Evolutionary conservation across 306 rosid species (phyloP), one percentile per base, ranked within the genome.

Genomic region (Senna tora): DNA sequence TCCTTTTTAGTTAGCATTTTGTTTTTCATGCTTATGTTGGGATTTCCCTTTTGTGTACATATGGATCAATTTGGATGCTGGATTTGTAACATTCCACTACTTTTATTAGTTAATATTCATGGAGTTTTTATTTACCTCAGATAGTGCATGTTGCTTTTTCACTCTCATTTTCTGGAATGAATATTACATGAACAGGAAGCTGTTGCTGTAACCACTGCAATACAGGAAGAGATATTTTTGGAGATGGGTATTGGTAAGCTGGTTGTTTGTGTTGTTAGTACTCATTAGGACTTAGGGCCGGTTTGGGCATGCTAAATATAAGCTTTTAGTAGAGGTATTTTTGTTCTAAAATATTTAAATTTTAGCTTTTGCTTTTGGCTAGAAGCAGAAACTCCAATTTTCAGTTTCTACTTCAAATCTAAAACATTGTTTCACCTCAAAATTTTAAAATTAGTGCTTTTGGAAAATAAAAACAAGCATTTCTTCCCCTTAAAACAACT

Each of bases 181-280:
- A 7, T 58, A 1, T 73, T 61, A 47, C 39, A 42, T 74, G 75
- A 15, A 79, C 89, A 93, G 98, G 96, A 90, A 83, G 93, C 96
- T 71, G 97, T 90, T 17, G 98, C 93, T 70, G 85, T 85, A 56
- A 90, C 93, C 69, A 93, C 98, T 59, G 83, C 90, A 30, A 84
- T 93, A 71, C 93, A 90, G 76, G 93, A 93, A 78, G 98, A 90
- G 87, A 87, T 90, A 62, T 71, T 93, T 80, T 34, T 77, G 54
- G 97, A 93, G 77, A 90, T 93, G 96, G 97, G 92, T 43, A 75
- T 93, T 76, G 96, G 97, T 90, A 78, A 47, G 87, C 69, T 67
- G 61, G 16, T 64, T 72, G 10, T 39, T 47, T 54, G 34, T 52
- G 42, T 46, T 28, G 33, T 36, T 57, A 17, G 2, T 60, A 25